These are phyloP conservation scores for Corymbia calophylla DNA, from an alignment of 441 rosid genomes.

Conservation along the genomic window DNA sequence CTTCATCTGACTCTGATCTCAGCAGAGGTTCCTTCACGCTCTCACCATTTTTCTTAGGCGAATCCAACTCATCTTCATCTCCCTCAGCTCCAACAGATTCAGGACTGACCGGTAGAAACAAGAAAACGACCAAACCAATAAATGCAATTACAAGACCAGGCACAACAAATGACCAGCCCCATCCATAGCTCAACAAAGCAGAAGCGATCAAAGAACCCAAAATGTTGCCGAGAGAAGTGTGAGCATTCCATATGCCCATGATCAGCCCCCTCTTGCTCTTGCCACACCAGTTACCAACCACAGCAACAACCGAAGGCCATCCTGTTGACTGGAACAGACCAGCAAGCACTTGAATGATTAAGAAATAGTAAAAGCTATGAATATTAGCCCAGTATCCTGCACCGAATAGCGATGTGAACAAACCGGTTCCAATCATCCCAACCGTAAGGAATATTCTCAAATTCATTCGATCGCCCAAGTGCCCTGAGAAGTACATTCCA, in stretches of 20 bases:
- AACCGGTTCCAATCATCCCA: constrained; percentile 86
- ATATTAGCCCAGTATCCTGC: constrained; percentile 72
- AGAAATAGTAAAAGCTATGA: constrained; percentile 61
- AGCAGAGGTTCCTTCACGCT: constrained; percentile 44
- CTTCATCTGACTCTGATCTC: constrained; percentile 22
- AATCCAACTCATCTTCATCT: constrained; percentile 36
- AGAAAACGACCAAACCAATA: constrained; percentile 50
- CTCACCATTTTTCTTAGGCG: constrained; percentile 39
- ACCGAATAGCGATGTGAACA: constrained; percentile 80
- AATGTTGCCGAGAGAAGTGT: constrained; percentile 95
- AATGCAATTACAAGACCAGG: constrained; percentile 60
- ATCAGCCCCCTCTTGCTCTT: constrained; percentile 88
- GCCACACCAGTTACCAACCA: constrained; percentile 89
- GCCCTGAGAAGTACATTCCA: constrained; percentile 92
- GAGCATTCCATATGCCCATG: constrained; percentile 99
- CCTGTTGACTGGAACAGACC: constrained; percentile 94
- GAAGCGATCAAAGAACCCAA: constrained; percentile 81
- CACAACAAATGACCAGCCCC: constrained; percentile 98
- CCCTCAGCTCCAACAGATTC: constrained; percentile 57
- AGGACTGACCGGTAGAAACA: constrained; percentile 68
- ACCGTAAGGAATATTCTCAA: constrained; percentile 63
- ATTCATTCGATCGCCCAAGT: constrained; percentile 79
- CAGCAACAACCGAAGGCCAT: constrained; percentile 98
- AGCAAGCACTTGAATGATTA: constrained; percentile 66
- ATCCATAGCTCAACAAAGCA: constrained; percentile 67